phyloP scores from a whole-genome alignment of 192 early-diverging fungal genomes.

The Rhizophlyctis rosea region DNA sequence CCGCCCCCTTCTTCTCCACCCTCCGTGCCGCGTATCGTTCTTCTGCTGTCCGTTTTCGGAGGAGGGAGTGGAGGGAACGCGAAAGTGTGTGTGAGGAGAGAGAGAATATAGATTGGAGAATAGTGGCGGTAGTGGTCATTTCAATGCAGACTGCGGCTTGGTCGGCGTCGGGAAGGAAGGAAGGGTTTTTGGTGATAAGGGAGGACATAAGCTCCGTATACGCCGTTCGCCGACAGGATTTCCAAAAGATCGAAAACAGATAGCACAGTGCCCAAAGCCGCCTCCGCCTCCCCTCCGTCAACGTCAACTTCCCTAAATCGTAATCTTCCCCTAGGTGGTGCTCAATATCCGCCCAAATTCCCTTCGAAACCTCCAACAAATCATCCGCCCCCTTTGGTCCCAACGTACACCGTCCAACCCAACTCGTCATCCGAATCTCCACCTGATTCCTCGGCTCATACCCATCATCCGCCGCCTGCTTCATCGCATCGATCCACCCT shows the following conservation, averaged over 20 bases:
- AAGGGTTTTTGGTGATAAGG: constrained; percentile 33
- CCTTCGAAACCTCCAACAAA: constrained; percentile 12
- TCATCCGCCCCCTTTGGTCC: background rate
- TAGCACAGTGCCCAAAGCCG: constrained; percentile 20
- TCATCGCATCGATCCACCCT: constrained; percentile 19
- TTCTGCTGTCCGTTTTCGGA: background rate
- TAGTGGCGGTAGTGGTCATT: constrained; percentile 42
- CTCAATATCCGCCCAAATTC: constrained; percentile 2
- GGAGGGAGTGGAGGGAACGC: constrained; percentile 23
- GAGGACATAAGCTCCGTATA: constrained; percentile 36
- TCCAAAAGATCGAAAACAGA: constrained; percentile 34
- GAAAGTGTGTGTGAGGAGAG: constrained; percentile 30
- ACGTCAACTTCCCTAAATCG: background rate
- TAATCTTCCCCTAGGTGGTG: background rate
- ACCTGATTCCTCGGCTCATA: constrained; percentile 21
- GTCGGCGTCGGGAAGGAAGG: constrained; percentile 39
- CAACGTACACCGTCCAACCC: constrained; percentile 22
- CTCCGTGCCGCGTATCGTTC: no score
- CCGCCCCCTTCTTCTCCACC: background rate
- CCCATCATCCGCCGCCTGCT: constrained; percentile 12
- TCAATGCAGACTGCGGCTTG: constrained; percentile 45
- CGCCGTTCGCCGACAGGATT: constrained; percentile 33
- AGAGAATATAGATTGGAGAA: constrained; percentile 28
- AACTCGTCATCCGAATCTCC: constrained; percentile 17
- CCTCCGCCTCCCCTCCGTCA: background rate